These are phyloP conservation scores for Colletotrichum tanaceti DNA, from an alignment of 2,329 filamentous ascomycete genomes.

Conservation along the genomic window DNA sequence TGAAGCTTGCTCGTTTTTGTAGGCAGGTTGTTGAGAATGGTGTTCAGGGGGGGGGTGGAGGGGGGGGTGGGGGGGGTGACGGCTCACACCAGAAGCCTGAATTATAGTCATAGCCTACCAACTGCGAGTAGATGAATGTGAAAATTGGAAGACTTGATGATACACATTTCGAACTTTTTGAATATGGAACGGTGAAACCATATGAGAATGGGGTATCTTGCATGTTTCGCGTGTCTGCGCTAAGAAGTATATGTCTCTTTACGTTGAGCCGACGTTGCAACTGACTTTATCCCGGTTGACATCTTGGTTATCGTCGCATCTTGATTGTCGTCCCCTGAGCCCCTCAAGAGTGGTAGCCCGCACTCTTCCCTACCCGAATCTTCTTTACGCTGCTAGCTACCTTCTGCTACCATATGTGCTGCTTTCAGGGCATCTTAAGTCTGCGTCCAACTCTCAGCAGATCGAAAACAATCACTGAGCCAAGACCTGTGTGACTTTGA, in stretches of 20 bases:
- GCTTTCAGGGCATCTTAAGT: neutral
- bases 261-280: neutral
- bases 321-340: neutral
- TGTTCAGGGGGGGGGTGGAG: constrained; percentile 3
- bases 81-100: constrained; percentile 2
- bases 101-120: constrained; percentile 8
- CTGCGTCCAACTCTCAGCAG: neutral
- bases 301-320: neutral
- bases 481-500: neutral
- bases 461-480: neutral
- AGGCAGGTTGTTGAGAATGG: constrained; percentile 21
- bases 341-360: neutral
- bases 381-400: neutral
- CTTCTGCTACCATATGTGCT: neutral
- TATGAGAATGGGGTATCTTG: constrained; percentile 32
- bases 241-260: constrained; percentile 1
- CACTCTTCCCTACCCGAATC: neutral
- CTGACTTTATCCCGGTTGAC: neutral
- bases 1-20: neutral
- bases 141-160: neutral
- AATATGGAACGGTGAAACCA: neutral
- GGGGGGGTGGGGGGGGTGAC: neutral
- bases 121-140: neutral
- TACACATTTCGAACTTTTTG: neutral
- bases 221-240: constrained; percentile 20